Percentiles rank a stretch among this genome's conserved stretches.
Evolutionary conservation across 2,329 filamentous ascomycete species (phyloP).

Genomic region (Bipolaris bicolor): DNA sequence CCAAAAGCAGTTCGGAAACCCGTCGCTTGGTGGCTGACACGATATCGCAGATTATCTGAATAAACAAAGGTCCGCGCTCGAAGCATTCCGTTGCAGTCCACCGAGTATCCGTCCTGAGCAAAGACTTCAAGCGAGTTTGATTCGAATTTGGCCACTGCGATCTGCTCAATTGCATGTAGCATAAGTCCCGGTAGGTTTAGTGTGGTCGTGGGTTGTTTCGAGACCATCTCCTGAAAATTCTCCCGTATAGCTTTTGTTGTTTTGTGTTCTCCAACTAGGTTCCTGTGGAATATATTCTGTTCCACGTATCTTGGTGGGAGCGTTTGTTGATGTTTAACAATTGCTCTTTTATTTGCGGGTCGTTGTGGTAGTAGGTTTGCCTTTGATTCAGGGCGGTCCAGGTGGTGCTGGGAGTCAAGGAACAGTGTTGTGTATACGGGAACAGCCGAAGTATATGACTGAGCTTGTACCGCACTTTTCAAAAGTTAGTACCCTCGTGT

Average conservation of each 20-base stretch:
- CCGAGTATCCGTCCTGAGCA: background rate
- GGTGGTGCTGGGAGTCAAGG: background rate
- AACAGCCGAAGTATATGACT: background rate
- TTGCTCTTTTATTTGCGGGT: background rate
- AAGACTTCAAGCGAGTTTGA: background rate
- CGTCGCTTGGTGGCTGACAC: background rate
- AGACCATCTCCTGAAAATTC: background rate
- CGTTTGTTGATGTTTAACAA: background rate
- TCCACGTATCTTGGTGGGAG: background rate
- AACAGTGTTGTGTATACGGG: too few species aligned
- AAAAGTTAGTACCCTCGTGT: background rate
- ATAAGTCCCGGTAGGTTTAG: background rate
- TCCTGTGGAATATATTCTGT: background rate
- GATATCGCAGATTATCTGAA: background rate
- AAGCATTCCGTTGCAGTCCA: background rate
- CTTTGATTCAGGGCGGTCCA: background rate
- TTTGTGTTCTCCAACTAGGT: background rate
- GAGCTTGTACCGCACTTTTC: background rate
- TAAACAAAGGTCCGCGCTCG: background rate
- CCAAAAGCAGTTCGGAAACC: background rate
- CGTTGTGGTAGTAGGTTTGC: background rate
- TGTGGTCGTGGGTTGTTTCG: background rate
- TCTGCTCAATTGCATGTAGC: background rate
- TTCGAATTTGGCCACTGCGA: background rate
- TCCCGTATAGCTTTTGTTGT: background rate